Evolutionary conservation across 2,329 filamentous ascomycete genomes (phyloP).

Genomic region (Colletotrichum chrysophilum): DNA sequence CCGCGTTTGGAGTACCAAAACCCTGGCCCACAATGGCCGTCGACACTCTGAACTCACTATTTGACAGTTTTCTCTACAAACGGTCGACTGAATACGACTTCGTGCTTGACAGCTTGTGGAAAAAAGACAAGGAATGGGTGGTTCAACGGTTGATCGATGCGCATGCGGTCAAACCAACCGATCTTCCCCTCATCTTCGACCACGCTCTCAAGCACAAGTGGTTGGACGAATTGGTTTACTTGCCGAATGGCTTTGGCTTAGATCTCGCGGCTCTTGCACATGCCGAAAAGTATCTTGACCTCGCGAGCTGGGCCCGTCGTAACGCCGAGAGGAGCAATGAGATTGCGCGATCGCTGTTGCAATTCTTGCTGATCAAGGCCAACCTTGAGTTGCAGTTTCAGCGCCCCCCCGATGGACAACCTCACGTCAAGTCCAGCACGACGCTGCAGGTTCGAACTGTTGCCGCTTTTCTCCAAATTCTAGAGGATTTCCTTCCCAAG

Average conservation of each 20-base stretch:
- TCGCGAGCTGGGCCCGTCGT: conserved; percentile 80
- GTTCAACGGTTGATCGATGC: conserved; percentile 78
- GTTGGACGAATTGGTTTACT: conserved; percentile 80
- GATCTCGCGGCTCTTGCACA: conserved; percentile 88
- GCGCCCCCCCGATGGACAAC: conserved; percentile 67
- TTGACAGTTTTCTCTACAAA: conserved; percentile 84
- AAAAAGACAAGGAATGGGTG: conserved; percentile 88
- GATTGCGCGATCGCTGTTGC: conserved; percentile 74
- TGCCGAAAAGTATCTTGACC: conserved; percentile 78
- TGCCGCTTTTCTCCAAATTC: conserved; percentile 76
- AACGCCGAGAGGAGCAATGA: conserved; percentile 70
- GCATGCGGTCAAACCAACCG: conserved; percentile 73
- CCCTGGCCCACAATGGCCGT: conserved; percentile 78
- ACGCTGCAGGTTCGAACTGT: conserved; percentile 87
- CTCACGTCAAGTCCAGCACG: conserved; percentile 65
- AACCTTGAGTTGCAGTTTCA: conserved; percentile 80
- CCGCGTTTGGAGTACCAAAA: conserved; percentile 77
- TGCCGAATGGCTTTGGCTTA: conserved; percentile 83
- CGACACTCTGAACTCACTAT: conserved; percentile 77
- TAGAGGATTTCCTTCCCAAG: conserved; percentile 72
- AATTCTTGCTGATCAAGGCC: conserved; percentile 85
- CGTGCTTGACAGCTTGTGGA: conserved; percentile 90
- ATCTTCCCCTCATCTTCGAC: conserved; percentile 48
- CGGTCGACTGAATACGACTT: conserved; percentile 81
- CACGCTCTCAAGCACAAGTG: conserved; percentile 83